Evolutionary conservation across 1,284 basidiomycete genomes (phyloP), one percentile per base, ranked within the genome.

Genomic region (Puccinia polysora): DNA sequence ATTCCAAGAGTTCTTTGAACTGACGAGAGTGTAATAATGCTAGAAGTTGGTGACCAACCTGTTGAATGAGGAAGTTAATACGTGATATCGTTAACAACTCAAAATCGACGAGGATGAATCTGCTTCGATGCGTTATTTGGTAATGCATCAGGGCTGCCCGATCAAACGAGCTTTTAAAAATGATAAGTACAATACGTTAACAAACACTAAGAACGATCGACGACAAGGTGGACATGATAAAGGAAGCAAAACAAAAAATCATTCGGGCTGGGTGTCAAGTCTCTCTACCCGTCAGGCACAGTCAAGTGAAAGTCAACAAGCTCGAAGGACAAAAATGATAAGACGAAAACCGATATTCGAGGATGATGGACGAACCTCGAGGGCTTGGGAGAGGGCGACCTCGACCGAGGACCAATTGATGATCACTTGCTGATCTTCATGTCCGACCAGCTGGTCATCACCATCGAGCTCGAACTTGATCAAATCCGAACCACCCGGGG

Each of bases 1-100:
- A 49, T n/a, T 23, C 28, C 34, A 71, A 34, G 18, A 71, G 25
- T 15, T 71, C 49, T 12, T 12, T 36, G 28, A 71, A 71, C 38
- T 63, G 69, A 10, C 59, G 58, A 6, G 49, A 63, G 38, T 71
- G 69, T 40, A 71, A 43, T 45, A 71, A 47, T 18, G 69, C 69
- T 36, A 71, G 55, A 15, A 71, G 59, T 47, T 71, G 69, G 63
- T 71, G 69, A 32, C 58, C 69, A 12, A 63, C 23, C 69, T 71
- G 25, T 20, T 32, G 36, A 52, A 62, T 20, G 6, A 62, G 20
- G 43, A 53, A 36, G 23, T 28, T 25, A 4, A 15, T 2, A 32
- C 10, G 28, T n/a, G 12, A n/a, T 36, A n/a, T n/a, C n/a, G n/a
- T n/a, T n/a, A n/a, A n/a, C n/a, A n/a, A n/a, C n/a, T n/a, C n/a